Conservation (phyloP, 2,329 filamentous ascomycete species). For the Myotisia sp. region DNA sequence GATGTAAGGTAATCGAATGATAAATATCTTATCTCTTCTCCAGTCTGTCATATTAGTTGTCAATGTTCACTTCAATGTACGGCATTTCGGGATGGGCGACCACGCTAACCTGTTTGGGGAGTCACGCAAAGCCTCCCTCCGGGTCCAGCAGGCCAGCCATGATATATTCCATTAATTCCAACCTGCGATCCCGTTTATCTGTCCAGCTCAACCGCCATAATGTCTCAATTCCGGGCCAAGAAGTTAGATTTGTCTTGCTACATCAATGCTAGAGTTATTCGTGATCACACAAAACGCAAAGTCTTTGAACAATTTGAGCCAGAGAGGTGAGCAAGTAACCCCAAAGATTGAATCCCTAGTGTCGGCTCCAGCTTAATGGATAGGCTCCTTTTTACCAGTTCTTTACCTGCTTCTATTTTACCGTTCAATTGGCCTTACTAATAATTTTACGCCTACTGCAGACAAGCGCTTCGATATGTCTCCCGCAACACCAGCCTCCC, state of each 20-base stretch:
- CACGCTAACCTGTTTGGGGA: conserved; percentile 10
- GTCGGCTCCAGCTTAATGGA: no score
- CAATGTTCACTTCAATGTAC: not conserved
- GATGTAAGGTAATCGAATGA: no score
- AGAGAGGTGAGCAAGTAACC: conserved; percentile 55
- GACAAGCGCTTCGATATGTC: conserved; percentile 85
- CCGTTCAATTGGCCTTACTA: not conserved
- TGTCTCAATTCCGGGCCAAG: conserved; percentile 80
- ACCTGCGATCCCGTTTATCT: not conserved
- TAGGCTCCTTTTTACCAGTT: no score
- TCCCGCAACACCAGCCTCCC: conserved; percentile 84
- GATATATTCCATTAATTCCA: not conserved
- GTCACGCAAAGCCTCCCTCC: not conserved
- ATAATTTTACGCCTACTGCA: conserved; percentile 23
- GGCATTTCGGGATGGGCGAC: not conserved
- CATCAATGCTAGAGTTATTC: conserved; percentile 71
- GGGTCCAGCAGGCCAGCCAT: not conserved
- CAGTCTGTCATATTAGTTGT: no score
- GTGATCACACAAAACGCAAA: conserved; percentile 94
- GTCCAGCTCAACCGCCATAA: conserved; percentile 25
- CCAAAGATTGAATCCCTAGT: no score
- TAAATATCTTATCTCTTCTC: no score
- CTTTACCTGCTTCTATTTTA: not conserved
- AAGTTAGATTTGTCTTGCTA: conserved; percentile 81
- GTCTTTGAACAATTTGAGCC: conserved; percentile 76